Conservation (phyloP, 2,329 filamentous ascomycete species). For the Penicillium sp. region DNA sequence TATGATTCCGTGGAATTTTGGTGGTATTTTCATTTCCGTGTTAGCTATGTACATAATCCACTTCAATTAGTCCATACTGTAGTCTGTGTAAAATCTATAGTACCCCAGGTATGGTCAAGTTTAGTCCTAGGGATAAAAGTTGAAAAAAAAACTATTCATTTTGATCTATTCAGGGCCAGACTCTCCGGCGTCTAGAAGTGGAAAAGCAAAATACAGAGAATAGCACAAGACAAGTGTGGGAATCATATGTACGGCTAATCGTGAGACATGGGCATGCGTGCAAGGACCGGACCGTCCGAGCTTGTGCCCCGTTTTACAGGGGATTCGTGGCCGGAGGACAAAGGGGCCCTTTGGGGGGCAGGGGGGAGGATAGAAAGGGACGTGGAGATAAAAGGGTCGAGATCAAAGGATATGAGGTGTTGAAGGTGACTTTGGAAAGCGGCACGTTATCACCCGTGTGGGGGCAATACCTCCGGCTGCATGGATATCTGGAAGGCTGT, state of each 20-base stretch:
- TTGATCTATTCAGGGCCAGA: neutral
- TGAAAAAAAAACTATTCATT: neutral
- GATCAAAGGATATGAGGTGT: neutral
- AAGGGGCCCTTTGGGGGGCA: neutral
- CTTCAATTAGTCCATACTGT: neutral
- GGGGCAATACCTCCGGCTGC: no score
- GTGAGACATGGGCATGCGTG: conserved; percentile 9
- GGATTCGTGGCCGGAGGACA: neutral
- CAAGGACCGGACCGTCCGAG: neutral
- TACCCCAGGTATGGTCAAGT: neutral
- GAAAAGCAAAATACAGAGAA: neutral
- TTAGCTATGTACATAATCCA: neutral
- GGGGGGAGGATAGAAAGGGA: neutral
- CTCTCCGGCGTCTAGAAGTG: neutral
- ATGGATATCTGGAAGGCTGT: no score
- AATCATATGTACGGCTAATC: conserved; percentile 19
- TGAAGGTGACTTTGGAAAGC: neutral
- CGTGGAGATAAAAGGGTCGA: neutral
- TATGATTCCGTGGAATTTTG: neutral
- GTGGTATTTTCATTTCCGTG: neutral
- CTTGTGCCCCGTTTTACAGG: neutral
- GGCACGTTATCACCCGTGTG: no score
- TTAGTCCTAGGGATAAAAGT: neutral
- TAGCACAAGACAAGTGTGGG: conserved; percentile 14
- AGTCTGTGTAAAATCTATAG: neutral